phyloP scores from a whole-genome alignment of 805 yeast species.

The Metschnikowia aberdeeniae region DNA sequence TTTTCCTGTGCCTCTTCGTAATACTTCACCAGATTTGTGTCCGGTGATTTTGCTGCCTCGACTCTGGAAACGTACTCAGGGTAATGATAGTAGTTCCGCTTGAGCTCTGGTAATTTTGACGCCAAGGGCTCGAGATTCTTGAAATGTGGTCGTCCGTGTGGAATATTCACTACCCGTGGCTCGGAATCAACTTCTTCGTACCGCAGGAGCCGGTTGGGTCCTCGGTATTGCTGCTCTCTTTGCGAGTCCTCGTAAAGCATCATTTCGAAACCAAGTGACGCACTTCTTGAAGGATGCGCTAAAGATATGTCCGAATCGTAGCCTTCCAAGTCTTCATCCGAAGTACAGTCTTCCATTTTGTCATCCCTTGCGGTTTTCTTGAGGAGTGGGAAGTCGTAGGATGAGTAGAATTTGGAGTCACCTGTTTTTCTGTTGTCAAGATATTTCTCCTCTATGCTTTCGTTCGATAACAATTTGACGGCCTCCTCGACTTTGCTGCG shows the following conservation, averaged over 20 bases:
- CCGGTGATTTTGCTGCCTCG: neutral
- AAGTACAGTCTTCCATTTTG: neutral
- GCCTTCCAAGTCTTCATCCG: constrained; percentile 22
- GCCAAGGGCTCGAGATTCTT: constrained; percentile 35
- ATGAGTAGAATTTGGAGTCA: constrained; percentile 16
- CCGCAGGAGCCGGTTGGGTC: neutral
- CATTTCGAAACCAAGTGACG: constrained; percentile 46
- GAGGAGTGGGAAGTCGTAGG: constrained; percentile 35
- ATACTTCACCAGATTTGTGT: neutral
- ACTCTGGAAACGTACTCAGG: constrained; percentile 15
- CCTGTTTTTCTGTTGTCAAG: constrained; percentile 16
- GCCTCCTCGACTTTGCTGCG: constrained; percentile 50
- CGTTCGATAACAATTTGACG: constrained; percentile 22
- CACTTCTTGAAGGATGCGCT: constrained; percentile 50
- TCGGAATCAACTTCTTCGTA: neutral
- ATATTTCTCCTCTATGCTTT: constrained; percentile 22
- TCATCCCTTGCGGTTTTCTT: constrained; percentile 4
- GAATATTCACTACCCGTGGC: constrained; percentile 33
- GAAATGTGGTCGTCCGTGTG: constrained; percentile 41
- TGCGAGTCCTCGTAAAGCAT: constrained; percentile 32
- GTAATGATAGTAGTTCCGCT: constrained; percentile 31
- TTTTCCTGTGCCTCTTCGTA: constrained; percentile 2
- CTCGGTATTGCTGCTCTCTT: neutral
- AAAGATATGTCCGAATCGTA: constrained; percentile 47
- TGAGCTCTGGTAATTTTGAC: constrained; percentile 25